Evolutionary conservation across 2,329 filamentous ascomycete species (phyloP), one percentile per base, ranked within the genome.

Genomic region (Phialophora macrospora): DNA sequence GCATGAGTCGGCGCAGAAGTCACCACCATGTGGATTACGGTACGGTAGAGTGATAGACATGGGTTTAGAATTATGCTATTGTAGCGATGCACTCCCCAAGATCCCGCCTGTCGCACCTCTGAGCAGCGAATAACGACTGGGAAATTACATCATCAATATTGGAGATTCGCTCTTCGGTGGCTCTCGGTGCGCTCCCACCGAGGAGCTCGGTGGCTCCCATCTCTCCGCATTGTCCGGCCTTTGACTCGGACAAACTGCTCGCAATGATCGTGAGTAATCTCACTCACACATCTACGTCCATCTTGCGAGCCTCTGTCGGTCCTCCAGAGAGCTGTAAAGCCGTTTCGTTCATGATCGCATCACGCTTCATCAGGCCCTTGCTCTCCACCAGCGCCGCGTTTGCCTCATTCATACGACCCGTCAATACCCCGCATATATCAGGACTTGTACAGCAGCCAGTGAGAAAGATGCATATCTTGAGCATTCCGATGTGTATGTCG

Each of bases 401-500:
- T 51, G 60, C 63, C 24, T 61, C 67, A 4, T 65, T 67, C 46
- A 61, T 69, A 17, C 65, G 64, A 17, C 67, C 65, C 41, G 65
- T 51, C 24, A 64, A 67, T 64, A 67, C 65, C 62, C 67, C 67
- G 62, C 67, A 57, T 46, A 51, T 46, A 41, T 11, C 30, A 41
- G 46, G 34, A 46, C 34, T 67, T 28, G 61, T 48, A 32, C 62
- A 65, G 57, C 64, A 63, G 65, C 62, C 63, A 7, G 52, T 57
- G 22, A 65, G 62, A 55, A 69, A 67, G 56, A 84, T 84, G 82
- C 82, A 83, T 79, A 77, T 84, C 69, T 78, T 81, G 69, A 82
- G 81, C 48, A 82, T 84, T 77, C 82, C 82, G 20, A 83, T 84
- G 82, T 84, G 82, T 84, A 78, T 68, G 80, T 75, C 34, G 14